Conservation (phyloP, 148 eudicot genomes). For the Drosera capensis region DNA sequence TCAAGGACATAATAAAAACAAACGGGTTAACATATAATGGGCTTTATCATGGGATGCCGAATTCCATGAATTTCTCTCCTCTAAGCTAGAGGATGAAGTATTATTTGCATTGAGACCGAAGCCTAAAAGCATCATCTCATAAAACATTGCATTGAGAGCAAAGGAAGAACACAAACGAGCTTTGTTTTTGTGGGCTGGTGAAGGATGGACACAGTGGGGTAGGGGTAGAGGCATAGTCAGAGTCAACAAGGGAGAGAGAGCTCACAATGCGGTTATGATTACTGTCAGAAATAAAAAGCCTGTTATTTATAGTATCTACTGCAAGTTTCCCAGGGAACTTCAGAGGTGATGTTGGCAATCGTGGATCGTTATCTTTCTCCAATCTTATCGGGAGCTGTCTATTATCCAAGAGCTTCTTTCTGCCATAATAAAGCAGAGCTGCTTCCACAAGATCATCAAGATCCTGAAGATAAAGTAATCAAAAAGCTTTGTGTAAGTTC, state of each 20-base stretch:
- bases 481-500: not conserved
- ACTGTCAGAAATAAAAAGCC: constrained; percentile 95
- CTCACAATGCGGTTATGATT: constrained; percentile 87
- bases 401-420: constrained; percentile 45
- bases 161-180: too few relatives aligned
- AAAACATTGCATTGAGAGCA: too few relatives aligned
- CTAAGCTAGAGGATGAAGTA: too few relatives aligned
- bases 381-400: constrained; percentile 60
- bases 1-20: too few relatives aligned
- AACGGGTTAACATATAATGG: too few relatives aligned
- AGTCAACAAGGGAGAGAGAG: constrained; percentile 18
- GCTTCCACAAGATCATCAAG: constrained; percentile 87
- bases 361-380: constrained; percentile 92
- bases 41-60: too few relatives aligned
- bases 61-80: too few relatives aligned
- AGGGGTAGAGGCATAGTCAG: constrained; percentile 4
- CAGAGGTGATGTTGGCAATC: constrained; percentile 68
- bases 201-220: not conserved
- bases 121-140: too few relatives aligned
- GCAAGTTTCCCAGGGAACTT: constrained; percentile 97
- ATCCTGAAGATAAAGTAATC: constrained; percentile 31
- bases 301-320: constrained; percentile 62
- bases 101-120: too few relatives aligned
- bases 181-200: too few relatives aligned
- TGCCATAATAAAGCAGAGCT: constrained; percentile 67